Evolutionary conservation across 2,329 filamentous ascomycete species (phyloP), one percentile per base, ranked within the genome.

Genomic region (Fusarium compactum): DNA sequence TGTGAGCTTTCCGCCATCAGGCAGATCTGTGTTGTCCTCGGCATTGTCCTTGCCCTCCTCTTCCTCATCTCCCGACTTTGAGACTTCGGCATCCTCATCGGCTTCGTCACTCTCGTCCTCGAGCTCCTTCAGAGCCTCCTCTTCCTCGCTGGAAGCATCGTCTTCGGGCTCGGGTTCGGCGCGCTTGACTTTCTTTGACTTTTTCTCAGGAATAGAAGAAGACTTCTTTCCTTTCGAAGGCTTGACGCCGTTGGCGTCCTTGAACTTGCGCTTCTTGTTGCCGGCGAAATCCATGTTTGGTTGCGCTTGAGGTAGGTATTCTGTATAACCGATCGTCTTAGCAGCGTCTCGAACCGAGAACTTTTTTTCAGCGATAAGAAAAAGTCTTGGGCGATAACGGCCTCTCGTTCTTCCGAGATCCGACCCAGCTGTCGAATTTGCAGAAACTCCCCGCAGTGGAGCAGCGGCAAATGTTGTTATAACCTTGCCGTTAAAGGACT

Each of bases 211-310:
- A 29, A 73, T 59, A 45, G 77, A 59, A 18, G 74, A 72, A 58
- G 69, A 41, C 55, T 63, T 63, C 67, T 75, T 76, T 47, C 41
- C 50, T 38, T 64, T 76, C 40, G 46, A 72, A 63, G 38, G 74
- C 73, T 76, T 76, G 47, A 75, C 68, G 12, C 77, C 70, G 60
- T 81, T 78, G 55, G 74, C 76, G 62, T 77, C 79, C 71, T 77
- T 80, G 60, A 80, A 78, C 70, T 81, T 83, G 64, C 84, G 80
- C 78, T 85, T 86, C 71, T 85, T 85, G 74, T 73, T 80, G 48
- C 78, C 72, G 47, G 76, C 70, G 63, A 76, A 73, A 70, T 78
- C 76, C 80, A 82, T 82, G 15, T 57, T 79, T 44, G 64, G 47
- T 70, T 62, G 65, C 51, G 56, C 63, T 47, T 71, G 56, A 22